phyloP scores from a whole-genome alignment of 768 basidiomycete genomes.

The Pholiota microspora region DNA sequence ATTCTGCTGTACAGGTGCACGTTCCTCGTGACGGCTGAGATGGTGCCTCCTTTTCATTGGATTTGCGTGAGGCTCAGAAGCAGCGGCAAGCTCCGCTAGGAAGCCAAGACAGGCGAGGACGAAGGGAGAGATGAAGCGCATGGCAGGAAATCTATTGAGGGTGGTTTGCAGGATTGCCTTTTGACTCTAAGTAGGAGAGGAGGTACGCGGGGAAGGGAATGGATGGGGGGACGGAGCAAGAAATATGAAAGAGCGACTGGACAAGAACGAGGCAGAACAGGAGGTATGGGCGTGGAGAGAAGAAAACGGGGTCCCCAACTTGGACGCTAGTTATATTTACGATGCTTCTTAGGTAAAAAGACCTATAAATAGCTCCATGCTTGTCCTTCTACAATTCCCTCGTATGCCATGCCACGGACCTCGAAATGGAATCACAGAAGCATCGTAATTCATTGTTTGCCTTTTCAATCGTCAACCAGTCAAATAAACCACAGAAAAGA shows the following conservation, averaged over 20 bases:
- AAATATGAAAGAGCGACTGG: conserved; percentile 14
- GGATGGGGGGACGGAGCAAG: neutral
- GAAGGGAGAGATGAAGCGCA: conserved; percentile 8
- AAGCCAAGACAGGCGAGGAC: conserved; percentile 12
- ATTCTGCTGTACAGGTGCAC: conserved; percentile 10
- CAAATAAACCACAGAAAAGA: neutral
- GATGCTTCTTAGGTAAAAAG: no score
- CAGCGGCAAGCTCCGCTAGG: conserved; percentile 6
- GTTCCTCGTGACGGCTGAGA: neutral
- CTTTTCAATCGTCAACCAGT: neutral
- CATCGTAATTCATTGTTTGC: no score
- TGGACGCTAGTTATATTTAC: conserved; percentile 7
- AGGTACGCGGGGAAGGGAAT: neutral
- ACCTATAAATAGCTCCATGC: conserved; percentile 2
- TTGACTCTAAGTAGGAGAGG: neutral
- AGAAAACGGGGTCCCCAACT: conserved; percentile 1
- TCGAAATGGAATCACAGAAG: no score
- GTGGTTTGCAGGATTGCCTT: neutral
- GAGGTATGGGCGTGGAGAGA: conserved; percentile 16
- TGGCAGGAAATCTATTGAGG: conserved; percentile 1
- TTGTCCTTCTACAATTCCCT: neutral
- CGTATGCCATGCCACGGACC: no score
- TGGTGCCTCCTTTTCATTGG: conserved; percentile 5
- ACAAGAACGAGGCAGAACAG: conserved; percentile 13
- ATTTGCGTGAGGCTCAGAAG: conserved; percentile 7